Percentiles rank a stretch among this genome's conserved stretches.
Evolutionary conservation across 306 rosid species (phyloP).

Genomic region (Sechiopsis laciniata): DNA sequence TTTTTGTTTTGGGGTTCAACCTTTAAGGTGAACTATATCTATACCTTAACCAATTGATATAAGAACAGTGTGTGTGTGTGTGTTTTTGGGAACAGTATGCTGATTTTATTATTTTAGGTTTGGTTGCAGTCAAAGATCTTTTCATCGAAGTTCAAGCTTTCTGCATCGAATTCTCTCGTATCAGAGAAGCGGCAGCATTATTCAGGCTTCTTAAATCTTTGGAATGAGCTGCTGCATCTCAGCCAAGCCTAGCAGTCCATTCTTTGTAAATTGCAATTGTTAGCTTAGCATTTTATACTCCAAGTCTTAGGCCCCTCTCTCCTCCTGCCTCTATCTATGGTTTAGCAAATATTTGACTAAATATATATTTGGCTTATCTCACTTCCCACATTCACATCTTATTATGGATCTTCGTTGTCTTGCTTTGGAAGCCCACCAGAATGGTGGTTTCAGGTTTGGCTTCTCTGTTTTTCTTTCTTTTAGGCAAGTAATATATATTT

Average conservation of each 20-base stretch:
- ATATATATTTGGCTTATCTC: background rate
- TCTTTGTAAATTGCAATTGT: conserved; percentile 22
- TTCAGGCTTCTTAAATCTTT: conserved; percentile 84
- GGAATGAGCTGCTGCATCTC: conserved; percentile 42
- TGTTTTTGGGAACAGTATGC: no score
- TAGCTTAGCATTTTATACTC: conserved; percentile 16
- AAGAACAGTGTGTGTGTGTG: no score
- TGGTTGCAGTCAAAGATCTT: conserved; percentile 71
- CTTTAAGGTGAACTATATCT: no score
- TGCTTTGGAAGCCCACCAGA: conserved; percentile 3
- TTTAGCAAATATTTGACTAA: conserved; percentile 18
- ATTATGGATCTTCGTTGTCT: background rate
- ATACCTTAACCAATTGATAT: no score
- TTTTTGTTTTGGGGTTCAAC: background rate
- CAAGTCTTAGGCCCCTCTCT: background rate
- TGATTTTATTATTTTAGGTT: background rate
- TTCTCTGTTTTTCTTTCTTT: background rate
- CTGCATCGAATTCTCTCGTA: conserved; percentile 88
- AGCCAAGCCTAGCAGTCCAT: background rate
- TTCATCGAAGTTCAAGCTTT: conserved; percentile 93
- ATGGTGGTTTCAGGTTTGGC: conserved; percentile 9
- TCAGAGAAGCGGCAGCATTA: conserved; percentile 83
- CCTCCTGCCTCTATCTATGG: conserved; percentile 10
- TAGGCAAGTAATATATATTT: no score
- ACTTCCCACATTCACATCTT: background rate